Evolutionary conservation across 2,329 filamentous ascomycete genomes (phyloP), one percentile per base, ranked within the genome.

Genomic region (Pyricularia sp.): DNA sequence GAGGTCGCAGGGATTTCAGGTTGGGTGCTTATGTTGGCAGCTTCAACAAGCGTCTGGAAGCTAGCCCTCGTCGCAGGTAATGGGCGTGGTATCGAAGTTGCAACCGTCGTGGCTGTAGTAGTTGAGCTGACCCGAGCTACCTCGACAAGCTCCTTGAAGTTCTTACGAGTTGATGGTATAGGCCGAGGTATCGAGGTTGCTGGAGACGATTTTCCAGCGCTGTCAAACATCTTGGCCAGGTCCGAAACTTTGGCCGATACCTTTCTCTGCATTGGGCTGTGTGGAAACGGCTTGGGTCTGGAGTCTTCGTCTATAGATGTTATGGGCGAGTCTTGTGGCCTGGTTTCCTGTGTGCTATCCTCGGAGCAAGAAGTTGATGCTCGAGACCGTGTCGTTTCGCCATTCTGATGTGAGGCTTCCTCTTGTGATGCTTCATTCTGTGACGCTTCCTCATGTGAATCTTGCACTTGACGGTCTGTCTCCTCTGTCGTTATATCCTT

Each of bases 161-260:
- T 61, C 23, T 61, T 61, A 14, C 58, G 58, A 11, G 64, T 11
- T 4, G 26, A 50, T 66, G 64, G 64, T 65, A 65, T 65, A 31
- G 64, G 64, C 31, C 64, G 31, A 9, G 20, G 64, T 36, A 36
- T 65, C 9, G 64, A 65, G 1, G 65, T 66, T 50, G 65, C 65
- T 25, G 65, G 58, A 28, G 58, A 61, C 58, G 58, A 61, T 26
- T 61, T 61, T 7, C n/a, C n/a, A 7, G 58, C 58, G 23, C 80
- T 81, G 70, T 88, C 83, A 66, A 80, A 85, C 77, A 83, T 80
- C 26, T 79, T 79, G 36, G 85, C 84, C 28, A 86, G 75, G 65
- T 82, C 81, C 68, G 83, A 82, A 2, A 86, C 83, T 70, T 83
- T 85, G 5, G 74, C 73, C 9, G 81, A 82, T 0, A 73, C 72